Evolutionary conservation across 169 alveolate genomes (phyloP), one percentile per base, ranked within the genome.

Genomic region (Plasmodium chabaudi): DNA sequence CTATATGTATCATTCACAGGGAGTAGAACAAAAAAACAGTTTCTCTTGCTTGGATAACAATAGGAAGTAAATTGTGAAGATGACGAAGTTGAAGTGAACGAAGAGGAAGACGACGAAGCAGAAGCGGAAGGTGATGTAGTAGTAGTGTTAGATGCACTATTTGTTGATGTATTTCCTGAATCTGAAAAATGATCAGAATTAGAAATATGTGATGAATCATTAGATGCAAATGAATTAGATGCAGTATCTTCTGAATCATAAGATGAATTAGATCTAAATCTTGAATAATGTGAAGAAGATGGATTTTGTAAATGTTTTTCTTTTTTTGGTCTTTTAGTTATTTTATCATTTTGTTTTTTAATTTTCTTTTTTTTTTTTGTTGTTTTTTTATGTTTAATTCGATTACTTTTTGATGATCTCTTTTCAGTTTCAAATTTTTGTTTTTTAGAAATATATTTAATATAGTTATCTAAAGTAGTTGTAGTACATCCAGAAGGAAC

Each of bases 401-500:
- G 1, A 7, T 0, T 34, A 34, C 4, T 34, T 34, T 4, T 34
- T 34, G 42, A 4, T 34, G 6, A 3, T 34, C 5, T 34, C 5
- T 34, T 34, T 3, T 34, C 42, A 34, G 42, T 34, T 34, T 34
- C 5, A 3, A 34, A 34, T 3, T 34, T 34, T 34, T 34, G 42
- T 34, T 34, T 34, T 34, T 34, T 34, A 9, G 90, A 55, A 39
- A 82, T 53, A 67, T 82, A 65, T 39, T 82, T 82, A 39, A 82
- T 67, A 47, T 82, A 82, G 12, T 67, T 82, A 56, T 82, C 82
- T 9, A 82, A 19, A 7, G 90, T 67, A 17, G 67, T 82, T 7
- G 49, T 68, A 57, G 73, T 82, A 42, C 90, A 82, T 13, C 82
- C 67, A 9, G 90, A 82, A 15, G 72, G 82, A 15, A 67, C 65